Evolutionary conservation across 208 protist species (phyloP).

Genomic region (Kentomonas sorsogonicus): DNA sequence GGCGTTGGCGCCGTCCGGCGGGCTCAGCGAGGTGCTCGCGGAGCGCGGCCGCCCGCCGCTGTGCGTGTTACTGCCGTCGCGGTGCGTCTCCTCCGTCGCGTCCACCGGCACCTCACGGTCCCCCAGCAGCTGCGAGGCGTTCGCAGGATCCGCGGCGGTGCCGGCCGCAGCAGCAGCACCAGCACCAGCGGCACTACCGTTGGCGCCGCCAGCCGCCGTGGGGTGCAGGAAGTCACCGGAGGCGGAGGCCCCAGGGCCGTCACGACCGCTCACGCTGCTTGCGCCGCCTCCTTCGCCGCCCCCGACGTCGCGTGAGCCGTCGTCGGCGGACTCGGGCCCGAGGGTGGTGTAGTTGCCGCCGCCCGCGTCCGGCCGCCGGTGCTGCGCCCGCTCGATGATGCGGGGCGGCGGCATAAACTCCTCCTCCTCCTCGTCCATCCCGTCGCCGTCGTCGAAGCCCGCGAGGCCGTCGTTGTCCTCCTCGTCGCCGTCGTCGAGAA

Average conservation of each 20-base stretch:
- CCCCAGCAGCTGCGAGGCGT: conserved; percentile 9
- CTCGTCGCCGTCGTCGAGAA: conserved; percentile 17
- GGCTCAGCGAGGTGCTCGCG: conserved; percentile 1
- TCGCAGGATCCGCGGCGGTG: no score
- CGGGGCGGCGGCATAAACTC: conserved; percentile 33
- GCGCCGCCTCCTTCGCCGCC: no score
- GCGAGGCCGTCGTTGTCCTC: neutral
- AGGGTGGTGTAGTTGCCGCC: conserved; percentile 14
- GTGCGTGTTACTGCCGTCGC: no score
- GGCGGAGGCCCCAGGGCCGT: no score
- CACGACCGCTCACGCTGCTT: no score
- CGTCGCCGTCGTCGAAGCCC: neutral
- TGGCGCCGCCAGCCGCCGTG: no score
- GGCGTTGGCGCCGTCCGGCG: neutral
- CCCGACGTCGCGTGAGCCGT: neutral
- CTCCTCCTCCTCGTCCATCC: conserved; percentile 9
- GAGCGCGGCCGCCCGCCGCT: neutral
- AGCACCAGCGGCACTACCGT: no score
- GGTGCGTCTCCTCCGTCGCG: no score
- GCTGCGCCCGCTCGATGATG: conserved; percentile 85
- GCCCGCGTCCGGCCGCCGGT: conserved; percentile 30
- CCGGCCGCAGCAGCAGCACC: no score
- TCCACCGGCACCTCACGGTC: no score
- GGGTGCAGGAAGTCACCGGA: no score
- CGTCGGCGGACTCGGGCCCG: neutral